Percentiles rank a stretch among this genome's conserved stretches.
phyloP scores from a whole-genome alignment of 2,329 filamentous ascomycete species.

The Bipolaris cookei region DNA sequence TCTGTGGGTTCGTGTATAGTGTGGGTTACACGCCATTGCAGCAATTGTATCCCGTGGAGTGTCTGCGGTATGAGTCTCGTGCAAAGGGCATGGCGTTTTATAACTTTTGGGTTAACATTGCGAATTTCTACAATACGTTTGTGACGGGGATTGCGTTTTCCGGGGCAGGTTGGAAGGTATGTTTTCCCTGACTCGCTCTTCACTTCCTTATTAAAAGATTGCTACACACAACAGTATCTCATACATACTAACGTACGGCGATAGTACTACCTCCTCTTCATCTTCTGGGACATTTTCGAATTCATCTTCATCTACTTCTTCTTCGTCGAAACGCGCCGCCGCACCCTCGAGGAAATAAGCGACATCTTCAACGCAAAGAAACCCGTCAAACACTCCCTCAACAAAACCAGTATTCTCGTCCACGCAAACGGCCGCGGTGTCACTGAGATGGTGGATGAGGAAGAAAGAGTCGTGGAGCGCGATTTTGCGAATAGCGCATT shows the following conservation, averaged over 20 bases:
- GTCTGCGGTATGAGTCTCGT: constrained; percentile 54
- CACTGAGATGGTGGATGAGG: constrained; percentile 42
- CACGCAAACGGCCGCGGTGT: constrained; percentile 39
- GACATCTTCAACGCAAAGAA: constrained; percentile 51
- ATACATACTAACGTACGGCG: neutral
- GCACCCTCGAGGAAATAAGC: constrained; percentile 56
- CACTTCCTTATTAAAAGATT: too few species aligned
- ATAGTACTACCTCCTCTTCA: constrained; percentile 51
- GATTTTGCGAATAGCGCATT: constrained; percentile 3
- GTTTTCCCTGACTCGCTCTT: neutral
- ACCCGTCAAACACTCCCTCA: constrained; percentile 49
- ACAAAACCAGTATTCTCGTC: constrained; percentile 40
- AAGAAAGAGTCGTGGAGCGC: constrained; percentile 19
- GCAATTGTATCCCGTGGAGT: constrained; percentile 58
- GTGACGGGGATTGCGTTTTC: constrained; percentile 52
- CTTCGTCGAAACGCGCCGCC: constrained; percentile 48
- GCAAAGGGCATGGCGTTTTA: constrained; percentile 59
- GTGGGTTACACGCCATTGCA: constrained; percentile 55
- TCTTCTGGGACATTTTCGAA: constrained; percentile 53
- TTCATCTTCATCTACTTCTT: constrained; percentile 50
- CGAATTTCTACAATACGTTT: constrained; percentile 56
- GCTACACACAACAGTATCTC: too few species aligned
- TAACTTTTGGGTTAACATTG: constrained; percentile 55
- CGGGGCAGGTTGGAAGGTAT: constrained; percentile 47
- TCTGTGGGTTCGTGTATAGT: constrained; percentile 51